A percentile compares a stretch with the other conserved stretches of the same genome.
phyloP scores from a whole-genome alignment of 1,139 yeast species.

The Saccharomycopsis hybrid region DNA sequence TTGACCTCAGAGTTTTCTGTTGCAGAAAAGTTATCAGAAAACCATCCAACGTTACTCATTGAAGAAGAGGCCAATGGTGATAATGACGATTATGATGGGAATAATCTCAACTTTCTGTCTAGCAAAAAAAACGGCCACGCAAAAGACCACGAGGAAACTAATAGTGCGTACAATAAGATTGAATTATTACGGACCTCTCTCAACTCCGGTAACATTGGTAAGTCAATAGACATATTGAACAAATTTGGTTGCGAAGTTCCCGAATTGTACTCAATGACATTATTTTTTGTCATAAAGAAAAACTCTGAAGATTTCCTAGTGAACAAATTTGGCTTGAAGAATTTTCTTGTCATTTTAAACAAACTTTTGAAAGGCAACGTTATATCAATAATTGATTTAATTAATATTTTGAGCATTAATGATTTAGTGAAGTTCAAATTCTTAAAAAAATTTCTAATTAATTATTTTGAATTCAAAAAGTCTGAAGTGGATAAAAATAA shows the following conservation, averaged over 20 bases:
- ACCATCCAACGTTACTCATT: constrained; percentile 5
- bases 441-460: constrained; percentile 62
- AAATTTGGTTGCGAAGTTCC: constrained; percentile 59
- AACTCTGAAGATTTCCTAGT: constrained; percentile 39
- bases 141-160: constrained; percentile 21
- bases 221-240: constrained; percentile 50
- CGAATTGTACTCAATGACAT: constrained; percentile 58
- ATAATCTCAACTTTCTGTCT: too few species aligned
- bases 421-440: constrained; percentile 69
- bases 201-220: constrained; percentile 49
- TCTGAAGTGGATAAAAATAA: constrained; percentile 64
- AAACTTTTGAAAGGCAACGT: constrained; percentile 48
- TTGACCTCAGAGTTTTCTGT: constrained; percentile 1
- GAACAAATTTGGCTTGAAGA: constrained; percentile 48
- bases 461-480: constrained; percentile 53
- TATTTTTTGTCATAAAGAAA: constrained; percentile 56
- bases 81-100: too few species aligned
- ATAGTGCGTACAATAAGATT: constrained; percentile 37
- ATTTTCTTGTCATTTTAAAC: constrained; percentile 42
- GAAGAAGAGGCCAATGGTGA: too few species aligned
- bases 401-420: constrained; percentile 59
- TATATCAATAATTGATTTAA: constrained; percentile 69
- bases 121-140: too few species aligned
- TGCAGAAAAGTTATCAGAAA: not conserved
- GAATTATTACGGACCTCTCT: constrained; percentile 62